Evolutionary conservation across 495 filamentous ascomycete genomes (phyloP), one percentile per base, ranked within the genome.

Genomic region (Aspergillus haitiensis): DNA sequence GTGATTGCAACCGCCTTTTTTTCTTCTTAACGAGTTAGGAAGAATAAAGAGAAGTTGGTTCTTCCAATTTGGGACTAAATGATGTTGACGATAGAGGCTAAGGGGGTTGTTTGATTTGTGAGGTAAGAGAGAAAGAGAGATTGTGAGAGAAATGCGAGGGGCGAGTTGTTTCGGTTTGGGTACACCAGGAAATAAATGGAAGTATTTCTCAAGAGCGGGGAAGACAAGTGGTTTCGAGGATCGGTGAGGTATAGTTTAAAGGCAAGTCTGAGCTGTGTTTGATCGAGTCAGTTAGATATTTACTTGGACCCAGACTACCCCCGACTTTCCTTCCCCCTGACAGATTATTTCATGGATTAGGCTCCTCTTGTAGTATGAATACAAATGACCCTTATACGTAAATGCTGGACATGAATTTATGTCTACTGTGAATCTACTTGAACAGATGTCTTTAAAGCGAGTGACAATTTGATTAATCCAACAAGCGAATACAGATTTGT

Each of bases 251-350:
- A 46, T 58, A 47, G 61, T 63, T 55, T 64, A 78, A 81, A 82
- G 79, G 78, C 79, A 82, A 81, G 76, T 81, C 79, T 81, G 79
- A 82, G 77, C 74, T 75, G 66, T 47, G 52, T 49, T 33, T 46
- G 16, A 18, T 21, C 31, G 34, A 27, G 21, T 27, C 21, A 27
- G 3, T 27, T 27, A 27, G 21, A 27, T 27, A 27, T 27, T 27
- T 27, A 27, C 21, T 3, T 27, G 21, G 21, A 3, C 21, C 21
- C 21, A 27, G n/a, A n/a, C n/a, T n/a, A n/a, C n/a, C n/a, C n/a
- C 21, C 21, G 3, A 27, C 21, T 27, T 27, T 27, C 21, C 21
- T 27, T 3, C 21, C 21, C 3, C 21, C 3, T 27, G 21, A 27
- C 21, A 27, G 21, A 27, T 27, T 1, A 27, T 27, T 27, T 27